Base-by-base conservation (phyloP, 2,329 filamentous ascomycete species). In the Ophidiomyces ophidiicola region DNA sequence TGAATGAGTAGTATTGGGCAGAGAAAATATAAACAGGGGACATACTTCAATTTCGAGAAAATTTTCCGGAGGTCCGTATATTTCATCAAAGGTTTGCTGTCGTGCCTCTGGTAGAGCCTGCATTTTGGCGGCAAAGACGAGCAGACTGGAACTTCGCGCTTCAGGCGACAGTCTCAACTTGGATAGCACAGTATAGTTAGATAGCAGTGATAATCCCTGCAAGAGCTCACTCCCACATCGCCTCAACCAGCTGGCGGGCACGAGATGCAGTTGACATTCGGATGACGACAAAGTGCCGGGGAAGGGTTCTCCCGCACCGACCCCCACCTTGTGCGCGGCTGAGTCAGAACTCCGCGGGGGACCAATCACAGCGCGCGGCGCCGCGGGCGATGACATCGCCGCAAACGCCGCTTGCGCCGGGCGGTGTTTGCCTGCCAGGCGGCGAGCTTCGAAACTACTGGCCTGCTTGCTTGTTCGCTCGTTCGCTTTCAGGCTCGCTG, bases 11-110 rank as follows among this genome's bases (percentile, higher is more conserved):
- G 39, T 26, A 37, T 25, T 32, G 24, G 26, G 20, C 21, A 10
- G 28, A 18, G 17, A 37, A 20, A 21, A 18, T 4, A 21, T 30
- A 32, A 20, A 11, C n/a, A 12, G 32, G 28, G 10, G 8, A 33
- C 21, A 20, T 45, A 46, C 87, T 72, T 98, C 90, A 48, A 98
- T 94, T 70, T 98, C 90, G 39, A 98, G 75, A 59, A 96, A 94
- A 70, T 98, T 98, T 71, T 98, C 90, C 4, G 90, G 90, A 33
- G 88, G 85, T 10, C 87, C 90, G 63, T 98, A 98, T 61, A 96
- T 94, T 72, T 98, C 90, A 66, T 98, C 90, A 59, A 94, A 96
- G 57, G 82, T 90, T 70, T 98, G 90, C 65, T 83, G 78, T 54
- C 87, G 82, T 50, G 82, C 66, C 49, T 77, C 73, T 32, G 75